Conservation (phyloP, 2,329 filamentous ascomycete species). For the Nigrospora sphaerica region DNA sequence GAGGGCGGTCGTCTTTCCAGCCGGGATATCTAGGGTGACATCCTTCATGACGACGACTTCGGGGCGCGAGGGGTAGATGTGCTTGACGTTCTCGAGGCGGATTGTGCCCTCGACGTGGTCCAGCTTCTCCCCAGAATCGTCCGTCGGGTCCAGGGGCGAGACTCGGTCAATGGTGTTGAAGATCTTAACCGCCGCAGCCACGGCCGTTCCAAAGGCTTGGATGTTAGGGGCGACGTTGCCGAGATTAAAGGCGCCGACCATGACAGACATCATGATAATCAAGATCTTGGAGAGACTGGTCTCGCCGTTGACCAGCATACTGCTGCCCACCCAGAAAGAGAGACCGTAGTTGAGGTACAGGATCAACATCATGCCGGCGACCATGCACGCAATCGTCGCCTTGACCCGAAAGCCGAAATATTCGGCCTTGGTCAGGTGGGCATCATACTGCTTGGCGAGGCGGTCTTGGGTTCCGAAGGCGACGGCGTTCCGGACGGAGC, state of each 20-base stretch:
- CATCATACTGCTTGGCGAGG: slow-evolving; percentile 79
- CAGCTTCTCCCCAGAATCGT: slow-evolving; percentile 63
- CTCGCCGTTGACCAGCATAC: slow-evolving; percentile 61
- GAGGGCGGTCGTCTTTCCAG: slow-evolving; percentile 86
- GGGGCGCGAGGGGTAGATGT: slow-evolving; percentile 89
- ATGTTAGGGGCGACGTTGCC: slow-evolving; percentile 81
- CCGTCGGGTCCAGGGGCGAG: slow-evolving; percentile 76
- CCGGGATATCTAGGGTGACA: slow-evolving; percentile 72
- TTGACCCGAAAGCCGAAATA: slow-evolving; percentile 72
- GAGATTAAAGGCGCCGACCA: slow-evolving; percentile 88
- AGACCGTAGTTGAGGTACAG: slow-evolving; percentile 84
- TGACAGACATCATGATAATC: slow-evolving; percentile 82
- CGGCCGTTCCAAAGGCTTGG: slow-evolving; percentile 76
- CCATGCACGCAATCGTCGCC: slow-evolving; percentile 65
- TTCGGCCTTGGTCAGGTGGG: slow-evolving; percentile 65
- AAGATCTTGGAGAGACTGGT: slow-evolving; percentile 65
- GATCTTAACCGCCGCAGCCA: slow-evolving; percentile 85
- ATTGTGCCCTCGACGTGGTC: slow-evolving; percentile 70
- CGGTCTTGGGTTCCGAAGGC: slow-evolving; percentile 93
- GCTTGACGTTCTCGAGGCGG: slow-evolving; percentile 74
- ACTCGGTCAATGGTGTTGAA: slow-evolving; percentile 85
- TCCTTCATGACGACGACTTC: slow-evolving; percentile 85
- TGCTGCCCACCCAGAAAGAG: slow-evolving; percentile 81
- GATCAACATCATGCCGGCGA: slow-evolving; percentile 75
- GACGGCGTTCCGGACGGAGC: slow-evolving; percentile 84